These are phyloP conservation scores for Leccinum pellstonianum DNA, from an alignment of 768 basidiomycete genomes.

Conservation along the genomic window DNA sequence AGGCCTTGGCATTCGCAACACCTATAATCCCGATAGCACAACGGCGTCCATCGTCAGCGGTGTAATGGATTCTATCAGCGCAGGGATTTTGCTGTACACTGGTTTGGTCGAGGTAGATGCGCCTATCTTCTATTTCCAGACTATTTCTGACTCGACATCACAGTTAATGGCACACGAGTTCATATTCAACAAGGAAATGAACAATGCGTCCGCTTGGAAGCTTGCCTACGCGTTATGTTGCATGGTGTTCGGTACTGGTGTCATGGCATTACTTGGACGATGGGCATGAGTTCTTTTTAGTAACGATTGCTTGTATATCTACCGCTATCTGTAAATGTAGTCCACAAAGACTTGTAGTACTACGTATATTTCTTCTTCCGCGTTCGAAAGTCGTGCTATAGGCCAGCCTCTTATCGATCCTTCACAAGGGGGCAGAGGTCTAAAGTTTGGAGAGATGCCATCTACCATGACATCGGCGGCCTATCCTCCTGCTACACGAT, in stretches of 20 bases:
- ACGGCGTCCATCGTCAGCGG: constrained; percentile 83
- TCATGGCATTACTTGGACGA: constrained; percentile 90
- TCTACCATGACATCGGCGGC: too few species aligned
- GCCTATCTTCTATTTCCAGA: background rate
- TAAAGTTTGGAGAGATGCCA: too few species aligned
- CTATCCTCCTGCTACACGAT: too few species aligned
- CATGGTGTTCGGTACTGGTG: constrained; percentile 76
- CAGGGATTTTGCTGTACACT: constrained; percentile 88
- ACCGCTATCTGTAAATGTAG: background rate
- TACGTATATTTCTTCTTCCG: background rate
- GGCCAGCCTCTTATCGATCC: too few species aligned
- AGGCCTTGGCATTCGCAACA: constrained; percentile 70
- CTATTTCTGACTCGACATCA: constrained; percentile 3
- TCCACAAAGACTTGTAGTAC: background rate
- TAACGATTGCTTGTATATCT: background rate
- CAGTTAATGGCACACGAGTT: constrained; percentile 93
- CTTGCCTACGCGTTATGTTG: constrained; percentile 72
- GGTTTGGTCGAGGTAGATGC: constrained; percentile 72
- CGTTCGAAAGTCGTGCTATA: too few species aligned
- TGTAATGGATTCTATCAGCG: constrained; percentile 77
- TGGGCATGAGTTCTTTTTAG: constrained; percentile 72
- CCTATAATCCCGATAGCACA: constrained; percentile 79
- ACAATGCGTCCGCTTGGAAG: constrained; percentile 59
- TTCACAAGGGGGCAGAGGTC: too few species aligned
- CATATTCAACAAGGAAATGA: constrained; percentile 85